A percentile compares a stretch with the other conserved stretches of the same genome.
phyloP scores from a whole-genome alignment of 345 rosid genomes.

The Citrus unshiu region DNA sequence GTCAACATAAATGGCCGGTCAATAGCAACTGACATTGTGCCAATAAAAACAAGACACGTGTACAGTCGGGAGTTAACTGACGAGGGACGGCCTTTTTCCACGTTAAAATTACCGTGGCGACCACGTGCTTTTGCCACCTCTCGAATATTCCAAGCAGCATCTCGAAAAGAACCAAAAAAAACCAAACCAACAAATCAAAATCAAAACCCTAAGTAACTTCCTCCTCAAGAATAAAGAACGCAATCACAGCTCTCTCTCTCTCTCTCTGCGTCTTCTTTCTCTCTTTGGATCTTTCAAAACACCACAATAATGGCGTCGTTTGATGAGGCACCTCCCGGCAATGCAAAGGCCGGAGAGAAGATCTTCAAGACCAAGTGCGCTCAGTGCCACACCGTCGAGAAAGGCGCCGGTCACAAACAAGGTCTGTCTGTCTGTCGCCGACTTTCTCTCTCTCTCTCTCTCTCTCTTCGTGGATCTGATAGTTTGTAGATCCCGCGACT shows the following conservation, averaged over 20 bases:
- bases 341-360: constrained; percentile 72
- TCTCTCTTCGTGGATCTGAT: background rate
- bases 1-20: too few relatives aligned
- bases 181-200: background rate
- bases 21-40: background rate
- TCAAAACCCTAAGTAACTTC: background rate
- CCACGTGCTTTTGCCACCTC: constrained; percentile 3
- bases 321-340: constrained; percentile 79
- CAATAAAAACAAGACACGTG: background rate
- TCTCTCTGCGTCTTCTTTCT: background rate
- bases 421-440: constrained; percentile 52
- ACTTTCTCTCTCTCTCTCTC: background rate
- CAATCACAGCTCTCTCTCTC: too few relatives aligned
- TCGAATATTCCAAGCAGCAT: constrained; percentile 2
- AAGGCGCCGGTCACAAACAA: constrained; percentile 98
- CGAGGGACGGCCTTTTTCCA: too few relatives aligned
- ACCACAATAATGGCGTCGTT: constrained; percentile 62
- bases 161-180: background rate
- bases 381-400: constrained; percentile 88
- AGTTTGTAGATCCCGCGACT: background rate
- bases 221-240: background rate
- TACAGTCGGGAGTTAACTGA: too few relatives aligned
- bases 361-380: constrained; percentile 86
- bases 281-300: background rate
- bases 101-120: background rate